phyloP scores from a whole-genome alignment of 108 stramenopile species.

The Cyclostephanos invisitatus region DNA sequence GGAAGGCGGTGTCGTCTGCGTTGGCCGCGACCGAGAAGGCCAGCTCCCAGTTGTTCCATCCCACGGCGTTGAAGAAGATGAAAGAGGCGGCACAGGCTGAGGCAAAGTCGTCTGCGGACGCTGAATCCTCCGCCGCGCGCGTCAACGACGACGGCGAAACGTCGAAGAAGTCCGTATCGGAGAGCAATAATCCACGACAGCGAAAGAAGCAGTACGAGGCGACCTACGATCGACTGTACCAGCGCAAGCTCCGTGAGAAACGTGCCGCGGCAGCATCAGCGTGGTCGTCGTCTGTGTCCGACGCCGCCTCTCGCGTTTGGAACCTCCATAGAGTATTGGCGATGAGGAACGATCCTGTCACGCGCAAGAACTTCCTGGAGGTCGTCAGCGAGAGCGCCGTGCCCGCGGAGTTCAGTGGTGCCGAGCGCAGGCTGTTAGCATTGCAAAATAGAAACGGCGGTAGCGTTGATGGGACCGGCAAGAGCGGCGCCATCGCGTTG shows the following conservation, averaged over 20 bases:
- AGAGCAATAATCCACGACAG: slow-evolving; percentile 41
- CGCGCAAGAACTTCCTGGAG: slow-evolving; percentile 71
- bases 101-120: slow-evolving; percentile 52
- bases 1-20: slow-evolving; percentile 72
- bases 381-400: slow-evolving; percentile 62
- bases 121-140: slow-evolving; percentile 39
- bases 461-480: neutral
- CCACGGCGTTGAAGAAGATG: slow-evolving; percentile 42
- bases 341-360: slow-evolving; percentile 75
- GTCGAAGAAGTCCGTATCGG: slow-evolving; percentile 5
- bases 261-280: slow-evolving; percentile 56
- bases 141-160: slow-evolving; percentile 51
- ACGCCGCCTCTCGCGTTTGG: slow-evolving; percentile 69
- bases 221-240: slow-evolving; percentile 45
- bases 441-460: slow-evolving; percentile 46
- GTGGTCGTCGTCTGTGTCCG: slow-evolving; percentile 64
- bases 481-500: no score
- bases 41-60: slow-evolving; percentile 39
- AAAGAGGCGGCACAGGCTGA: slow-evolving; percentile 37
- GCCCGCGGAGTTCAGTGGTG: slow-evolving; percentile 53
- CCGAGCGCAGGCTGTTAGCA: slow-evolving; percentile 25
- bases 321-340: slow-evolving; percentile 79
- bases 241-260: slow-evolving; percentile 66
- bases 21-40: slow-evolving; percentile 57
- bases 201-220: slow-evolving; percentile 66